Evolutionary conservation across 2,329 filamentous ascomycete genomes (phyloP), one percentile per base, ranked within the genome.

Genomic region (Oidium heveae): DNA sequence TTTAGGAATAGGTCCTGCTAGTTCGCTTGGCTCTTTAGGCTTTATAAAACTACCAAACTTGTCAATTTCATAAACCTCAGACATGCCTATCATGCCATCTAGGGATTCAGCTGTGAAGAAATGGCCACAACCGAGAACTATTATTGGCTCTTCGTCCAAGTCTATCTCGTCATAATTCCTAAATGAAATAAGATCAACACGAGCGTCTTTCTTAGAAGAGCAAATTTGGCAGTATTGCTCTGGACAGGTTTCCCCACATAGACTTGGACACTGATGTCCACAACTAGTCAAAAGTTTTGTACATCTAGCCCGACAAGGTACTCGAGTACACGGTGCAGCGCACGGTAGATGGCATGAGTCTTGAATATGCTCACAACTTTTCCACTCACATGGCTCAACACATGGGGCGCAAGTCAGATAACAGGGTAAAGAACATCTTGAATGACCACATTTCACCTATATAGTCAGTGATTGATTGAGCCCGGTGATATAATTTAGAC

Each of bases 231-330:
- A 85, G 59, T 70, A 77, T 0, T 57, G 59, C 1, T 63, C 51
- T 0, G 78, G 80, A 56, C 81, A 86, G 0, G 56, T 56, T 61
- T 84, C 81, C 1, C 80, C 80, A 58, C 80, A 85, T 1, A 83
- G 57, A 0, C 74, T 76, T 0, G 79, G 80, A 67, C 76, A 85
- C 61, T 70, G 74, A 62, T 84, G 80, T 0, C 75, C 75, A 61
- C 81, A 85, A 0, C 6, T 13, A 8, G 16, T 33, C 39, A 54
- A 44, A 13, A 33, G 18, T 22, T 46, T 54, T 24, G 33, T 36
- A 28, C 24, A 28, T 28, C 24, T 28, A 28, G 3, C 6, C 6
- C 6, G 24, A 28, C 24, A 28, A 28, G 52, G 53, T 36, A 54
- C 16, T 7, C 32, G 6, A 36, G 44, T 47, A 22, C 53, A 54